phyloP scores from a whole-genome alignment of 2,329 filamentous ascomycete genomes.

The Fusarium miscanthi region DNA sequence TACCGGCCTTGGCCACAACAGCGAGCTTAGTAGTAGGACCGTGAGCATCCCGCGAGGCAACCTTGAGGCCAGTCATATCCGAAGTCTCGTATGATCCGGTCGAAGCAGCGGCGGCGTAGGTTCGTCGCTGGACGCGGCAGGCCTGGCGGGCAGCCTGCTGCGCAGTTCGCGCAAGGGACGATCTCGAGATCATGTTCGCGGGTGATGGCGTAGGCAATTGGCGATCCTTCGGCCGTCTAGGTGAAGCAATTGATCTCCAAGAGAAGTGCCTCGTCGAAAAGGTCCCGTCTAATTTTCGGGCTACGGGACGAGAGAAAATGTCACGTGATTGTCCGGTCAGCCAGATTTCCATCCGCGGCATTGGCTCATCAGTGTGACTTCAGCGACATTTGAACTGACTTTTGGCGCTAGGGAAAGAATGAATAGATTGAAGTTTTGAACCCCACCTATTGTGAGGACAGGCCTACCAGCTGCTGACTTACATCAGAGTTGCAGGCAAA shows the following conservation, averaged over 20 bases:
- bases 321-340: constrained; percentile 53
- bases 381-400: constrained; percentile 21
- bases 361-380: constrained; percentile 39
- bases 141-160: constrained; percentile 68
- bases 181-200: constrained; percentile 72
- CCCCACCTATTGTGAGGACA: constrained; percentile 34
- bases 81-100: constrained; percentile 89
- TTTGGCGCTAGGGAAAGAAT: constrained; percentile 28
- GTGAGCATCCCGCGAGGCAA: constrained; percentile 88
- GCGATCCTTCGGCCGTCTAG: constrained; percentile 58
- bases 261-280: constrained; percentile 58
- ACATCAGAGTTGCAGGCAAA: constrained; percentile 41
- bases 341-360: constrained; percentile 44
- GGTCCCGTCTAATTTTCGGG: constrained; percentile 59
- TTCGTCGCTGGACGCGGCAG: constrained; percentile 66
- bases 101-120: constrained; percentile 68
- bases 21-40: constrained; percentile 92
- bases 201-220: constrained; percentile 67
- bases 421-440: constrained; percentile 22
- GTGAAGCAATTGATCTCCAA: constrained; percentile 53
- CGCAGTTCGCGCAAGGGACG: constrained; percentile 67
- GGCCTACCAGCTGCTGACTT: constrained; percentile 39
- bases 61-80: constrained; percentile 89
- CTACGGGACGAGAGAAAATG: constrained; percentile 39
- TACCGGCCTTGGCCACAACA: constrained; percentile 92